phyloP scores from a whole-genome alignment of 345 rosid genomes.

The Boechera retrofracta region DNA sequence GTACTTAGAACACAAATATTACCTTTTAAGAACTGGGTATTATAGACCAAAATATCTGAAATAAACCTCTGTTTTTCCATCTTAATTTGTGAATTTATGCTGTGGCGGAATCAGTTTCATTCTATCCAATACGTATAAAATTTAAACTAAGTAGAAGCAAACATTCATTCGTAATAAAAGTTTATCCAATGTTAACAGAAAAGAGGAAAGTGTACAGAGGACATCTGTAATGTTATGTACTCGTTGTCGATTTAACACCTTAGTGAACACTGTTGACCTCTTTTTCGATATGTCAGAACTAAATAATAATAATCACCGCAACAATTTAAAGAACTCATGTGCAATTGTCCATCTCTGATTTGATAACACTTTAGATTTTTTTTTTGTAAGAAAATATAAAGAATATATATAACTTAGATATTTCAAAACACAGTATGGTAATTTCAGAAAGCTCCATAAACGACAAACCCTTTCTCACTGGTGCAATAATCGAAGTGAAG shows the following conservation, averaged over 20 bases:
- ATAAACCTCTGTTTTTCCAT: neutral
- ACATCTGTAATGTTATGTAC: constrained; percentile 11
- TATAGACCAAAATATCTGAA: neutral
- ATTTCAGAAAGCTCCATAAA: constrained; percentile 25
- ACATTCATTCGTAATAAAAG: constrained; percentile 6
- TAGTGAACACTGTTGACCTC: constrained; percentile 24
- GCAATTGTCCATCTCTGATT: constrained; percentile 34
- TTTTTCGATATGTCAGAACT: constrained; percentile 19
- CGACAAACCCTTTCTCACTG: constrained; percentile 30
- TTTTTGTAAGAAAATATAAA: neutral
- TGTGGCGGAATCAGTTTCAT: neutral
- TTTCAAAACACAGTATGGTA: constrained; percentile 14
- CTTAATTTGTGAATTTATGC: neutral
- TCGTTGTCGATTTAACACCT: constrained; percentile 18
- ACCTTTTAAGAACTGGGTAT: neutral
- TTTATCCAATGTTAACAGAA: neutral
- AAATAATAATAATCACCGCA: constrained; percentile 25
- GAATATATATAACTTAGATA: neutral
- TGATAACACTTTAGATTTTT: constrained; percentile 17
- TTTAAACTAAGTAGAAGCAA: neutral
- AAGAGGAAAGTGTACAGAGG: constrained; percentile 21
- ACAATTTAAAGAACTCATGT: constrained; percentile 41
- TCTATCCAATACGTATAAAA: neutral
- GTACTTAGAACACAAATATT: neutral
- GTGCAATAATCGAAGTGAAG: constrained; percentile 37